Evolutionary conservation across 306 rosid species (phyloP), one percentile per base, ranked within the genome.

Genomic region (Cicer pinnatifidum): DNA sequence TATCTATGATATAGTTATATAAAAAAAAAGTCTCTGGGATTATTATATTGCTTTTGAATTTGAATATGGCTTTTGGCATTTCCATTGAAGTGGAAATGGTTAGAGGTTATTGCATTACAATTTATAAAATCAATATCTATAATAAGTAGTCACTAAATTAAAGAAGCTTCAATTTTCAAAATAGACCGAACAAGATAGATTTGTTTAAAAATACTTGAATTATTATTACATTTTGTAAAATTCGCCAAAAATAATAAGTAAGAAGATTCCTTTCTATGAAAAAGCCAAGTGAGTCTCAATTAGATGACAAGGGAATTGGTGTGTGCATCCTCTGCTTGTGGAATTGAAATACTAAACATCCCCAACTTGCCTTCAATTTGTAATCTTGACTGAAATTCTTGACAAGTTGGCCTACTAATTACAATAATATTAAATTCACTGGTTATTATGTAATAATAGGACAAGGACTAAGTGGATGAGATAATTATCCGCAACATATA

Each of bases 181-280:
- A 10, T 57, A 57, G 63, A 23, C 13, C 20, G 5, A 57, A 57
- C 63, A 57, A 57, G 39, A 5, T 10, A 59, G 41, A 59, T 59
- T 59, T 7, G 44, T 33, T 33, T 35, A 59, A 59, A 33, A 35
- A 9, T 58, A 9, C 40, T 4, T 6, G 39, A 57, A 9, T 54
- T 52, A 4, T 54, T 20, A 9, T 54, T 52, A 4, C 20, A 19
- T 54, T 19, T 23, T 28, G 3, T 33, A 10, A 58, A 58, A 59
- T 33, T 59, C 9, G 33, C 19, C 43, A 59, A 59, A 59, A 59
- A 59, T 59, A 40, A 5, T 40, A 33, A 59, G 33, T 12, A 59
- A 33, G 73, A 69, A 90, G 89, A 90, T 90, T 90, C 91, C 76
- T 72, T 67, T 52, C 7, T 61, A 68, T 20, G 76, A 90, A 47